These are phyloP conservation scores for Lactarius sp. DNA, from an alignment of 768 basidiomycete species.

Conservation along the genomic window DNA sequence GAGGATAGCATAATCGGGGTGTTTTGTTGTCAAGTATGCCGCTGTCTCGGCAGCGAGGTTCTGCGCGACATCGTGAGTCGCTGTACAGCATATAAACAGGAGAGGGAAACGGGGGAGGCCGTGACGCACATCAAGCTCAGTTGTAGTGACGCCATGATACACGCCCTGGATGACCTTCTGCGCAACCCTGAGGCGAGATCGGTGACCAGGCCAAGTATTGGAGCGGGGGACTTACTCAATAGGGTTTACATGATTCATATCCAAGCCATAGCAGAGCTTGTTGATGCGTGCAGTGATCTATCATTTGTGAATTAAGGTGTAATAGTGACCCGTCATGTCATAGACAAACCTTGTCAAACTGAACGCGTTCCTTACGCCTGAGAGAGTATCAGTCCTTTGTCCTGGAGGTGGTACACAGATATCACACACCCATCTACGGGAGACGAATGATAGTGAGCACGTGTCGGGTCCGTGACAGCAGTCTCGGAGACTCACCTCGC, in stretches of 20 bases:
- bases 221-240: conserved; percentile 60
- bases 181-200: conserved; percentile 51
- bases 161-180: conserved; percentile 93
- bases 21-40: conserved; percentile 93
- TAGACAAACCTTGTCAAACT: conserved; percentile 79
- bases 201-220: neutral
- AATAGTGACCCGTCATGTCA: conserved; percentile 1
- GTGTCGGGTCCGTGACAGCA: neutral
- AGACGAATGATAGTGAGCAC: conserved; percentile 18
- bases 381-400: conserved; percentile 1
- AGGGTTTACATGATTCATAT: conserved; percentile 86
- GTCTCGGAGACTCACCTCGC: conserved; percentile 41
- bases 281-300: conserved; percentile 84
- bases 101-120: neutral
- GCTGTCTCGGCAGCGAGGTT: conserved; percentile 97
- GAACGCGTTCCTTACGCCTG: conserved; percentile 86
- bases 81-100: neutral
- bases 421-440: conserved; percentile 47
- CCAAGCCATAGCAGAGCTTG: conserved; percentile 94
- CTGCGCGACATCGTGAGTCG: conserved; percentile 36
- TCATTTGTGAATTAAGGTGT: neutral
- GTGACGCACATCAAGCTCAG: conserved; percentile 84
- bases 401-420: conserved; percentile 28
- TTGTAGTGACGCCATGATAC: conserved; percentile 93
- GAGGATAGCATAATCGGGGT: conserved; percentile 96